Percentiles rank a stretch among this genome's conserved stretches.
These are phyloP conservation scores for Lipomyces spencermartinsiae DNA, from an alignment of 805 yeast species.

Conservation along the genomic window DNA sequence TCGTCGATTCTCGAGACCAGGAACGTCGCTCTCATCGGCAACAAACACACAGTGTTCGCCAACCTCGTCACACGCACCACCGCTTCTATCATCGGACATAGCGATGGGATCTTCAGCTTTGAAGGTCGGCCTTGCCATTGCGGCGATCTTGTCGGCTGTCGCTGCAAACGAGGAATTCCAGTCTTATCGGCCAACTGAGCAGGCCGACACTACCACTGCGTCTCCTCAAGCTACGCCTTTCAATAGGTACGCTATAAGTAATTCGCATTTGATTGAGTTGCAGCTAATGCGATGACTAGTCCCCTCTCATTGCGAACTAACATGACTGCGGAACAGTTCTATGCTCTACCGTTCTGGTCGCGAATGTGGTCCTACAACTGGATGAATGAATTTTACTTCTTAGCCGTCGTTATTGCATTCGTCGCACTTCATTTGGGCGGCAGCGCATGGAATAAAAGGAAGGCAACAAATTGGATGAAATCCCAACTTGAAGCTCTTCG, in stretches of 20 bases:
- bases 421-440: constrained; percentile 64
- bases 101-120: neutral
- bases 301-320: constrained; percentile 20
- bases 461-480: constrained; percentile 60
- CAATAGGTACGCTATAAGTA: constrained; percentile 4
- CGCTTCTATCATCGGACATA: neutral
- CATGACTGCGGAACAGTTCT: constrained; percentile 56
- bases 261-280: neutral
- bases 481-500: constrained; percentile 60
- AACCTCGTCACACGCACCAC: neutral
- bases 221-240: constrained; percentile 20
- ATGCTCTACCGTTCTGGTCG: constrained; percentile 60
- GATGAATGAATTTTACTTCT: constrained; percentile 70
- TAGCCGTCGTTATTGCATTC: constrained; percentile 58
- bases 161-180: constrained; percentile 37
- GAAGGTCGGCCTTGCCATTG: constrained; percentile 6
- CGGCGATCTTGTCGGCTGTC: constrained; percentile 13
- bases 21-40: neutral
- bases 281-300: neutral
- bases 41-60: neutral
- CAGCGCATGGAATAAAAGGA: constrained; percentile 58
- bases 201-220: constrained; percentile 15
- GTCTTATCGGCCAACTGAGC: constrained; percentile 30
- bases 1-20: neutral
- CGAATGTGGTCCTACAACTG: constrained; percentile 73